Percentiles rank a stretch among this genome's conserved stretches.
These are phyloP conservation scores for Coelastrella sp. DNA, from an alignment of 139 green algal genomes.

Conservation along the genomic window DNA sequence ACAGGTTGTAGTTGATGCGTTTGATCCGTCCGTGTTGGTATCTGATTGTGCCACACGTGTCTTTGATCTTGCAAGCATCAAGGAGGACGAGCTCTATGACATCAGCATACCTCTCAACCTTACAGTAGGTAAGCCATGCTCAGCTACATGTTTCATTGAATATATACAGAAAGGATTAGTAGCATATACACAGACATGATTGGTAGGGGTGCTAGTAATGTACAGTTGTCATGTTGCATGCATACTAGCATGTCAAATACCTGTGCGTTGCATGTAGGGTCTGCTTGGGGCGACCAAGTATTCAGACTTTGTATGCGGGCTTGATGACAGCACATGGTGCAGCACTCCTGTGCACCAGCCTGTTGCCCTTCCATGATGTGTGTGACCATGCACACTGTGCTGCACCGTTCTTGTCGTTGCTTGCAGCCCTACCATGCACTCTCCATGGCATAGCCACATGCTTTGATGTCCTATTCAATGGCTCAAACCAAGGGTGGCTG, in stretches of 20 bases:
- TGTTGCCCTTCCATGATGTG: too few species aligned
- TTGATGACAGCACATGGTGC: too few species aligned
- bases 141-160: too few species aligned
- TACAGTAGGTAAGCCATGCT: slow-evolving; percentile 47
- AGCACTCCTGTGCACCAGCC: not conserved
- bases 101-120: slow-evolving; percentile 87
- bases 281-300: too few species aligned
- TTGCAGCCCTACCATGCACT: slow-evolving; percentile 52
- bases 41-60: slow-evolving; percentile 64
- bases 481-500: slow-evolving; percentile 80
- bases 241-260: too few species aligned
- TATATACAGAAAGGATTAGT: too few species aligned
- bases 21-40: slow-evolving; percentile 84
- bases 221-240: too few species aligned
- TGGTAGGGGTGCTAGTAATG: too few species aligned
- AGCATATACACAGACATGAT: too few species aligned
- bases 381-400: not conserved
- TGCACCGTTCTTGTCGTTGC: not conserved
- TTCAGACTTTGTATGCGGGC: too few species aligned
- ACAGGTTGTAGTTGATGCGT: slow-evolving; percentile 96
- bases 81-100: slow-evolving; percentile 83
- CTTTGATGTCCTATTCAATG: slow-evolving; percentile 97
- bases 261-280: too few species aligned
- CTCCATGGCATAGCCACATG: slow-evolving; percentile 94
- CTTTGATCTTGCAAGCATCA: slow-evolving; percentile 84